Percentiles rank a stretch among this genome's conserved stretches.
Evolutionary conservation across 345 rosid genomes (phyloP).

Genomic region (Syzygium aromaticum): DNA sequence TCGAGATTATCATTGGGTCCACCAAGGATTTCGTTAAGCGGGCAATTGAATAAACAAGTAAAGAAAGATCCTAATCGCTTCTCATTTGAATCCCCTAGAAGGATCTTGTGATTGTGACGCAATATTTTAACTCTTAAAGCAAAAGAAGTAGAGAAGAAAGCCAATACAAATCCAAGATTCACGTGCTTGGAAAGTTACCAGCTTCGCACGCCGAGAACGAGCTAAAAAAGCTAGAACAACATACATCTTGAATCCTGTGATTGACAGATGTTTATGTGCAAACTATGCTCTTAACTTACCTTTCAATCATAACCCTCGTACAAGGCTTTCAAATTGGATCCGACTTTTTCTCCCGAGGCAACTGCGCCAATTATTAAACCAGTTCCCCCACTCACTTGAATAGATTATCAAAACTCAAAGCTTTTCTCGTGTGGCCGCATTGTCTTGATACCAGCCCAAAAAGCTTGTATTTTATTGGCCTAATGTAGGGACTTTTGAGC

Average conservation of each 20-base stretch:
- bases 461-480: slow-evolving; percentile 11
- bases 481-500: slow-evolving; percentile 3
- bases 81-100: not conserved
- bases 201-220: not conserved
- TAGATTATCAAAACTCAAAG: not conserved
- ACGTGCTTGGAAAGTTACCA: not conserved
- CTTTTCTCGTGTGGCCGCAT: slow-evolving; percentile 36
- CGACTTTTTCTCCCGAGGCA: not conserved
- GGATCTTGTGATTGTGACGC: not conserved
- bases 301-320: not conserved
- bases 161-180: not conserved
- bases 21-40: not conserved
- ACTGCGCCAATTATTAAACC: not conserved
- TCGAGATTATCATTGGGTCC: not conserved
- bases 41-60: not conserved
- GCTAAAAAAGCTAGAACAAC: not conserved
- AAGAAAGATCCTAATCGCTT: not conserved
- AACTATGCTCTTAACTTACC: not conserved
- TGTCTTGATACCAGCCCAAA: slow-evolving; percentile 60
- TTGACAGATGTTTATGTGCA: not conserved
- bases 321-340: not conserved
- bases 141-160: not conserved
- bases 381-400: not conserved
- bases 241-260: not conserved
- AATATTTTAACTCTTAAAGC: not conserved